Percentiles rank a stretch among this genome's conserved stretches.
These are phyloP conservation scores for Brachypodium distachyon DNA, from an alignment of 202 grass and related monocot species.

Conservation along the genomic window DNA sequence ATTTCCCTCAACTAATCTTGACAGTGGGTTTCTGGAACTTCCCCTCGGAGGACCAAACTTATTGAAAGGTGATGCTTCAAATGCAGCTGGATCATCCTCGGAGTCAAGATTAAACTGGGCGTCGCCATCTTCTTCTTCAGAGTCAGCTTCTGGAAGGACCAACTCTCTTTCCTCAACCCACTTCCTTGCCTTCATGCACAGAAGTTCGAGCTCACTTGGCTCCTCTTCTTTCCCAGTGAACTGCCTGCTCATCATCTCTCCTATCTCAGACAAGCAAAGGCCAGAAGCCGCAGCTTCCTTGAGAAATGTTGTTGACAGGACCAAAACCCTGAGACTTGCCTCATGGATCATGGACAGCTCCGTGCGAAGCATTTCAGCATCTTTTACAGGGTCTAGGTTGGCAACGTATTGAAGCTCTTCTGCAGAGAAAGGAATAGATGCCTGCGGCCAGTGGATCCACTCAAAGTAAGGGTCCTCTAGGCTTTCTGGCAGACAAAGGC, in stretches of 20 bases:
- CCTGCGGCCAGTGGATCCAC: conserved; percentile 99
- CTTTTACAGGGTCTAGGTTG: conserved; percentile 57
- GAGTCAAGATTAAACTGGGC: conserved; percentile 68
- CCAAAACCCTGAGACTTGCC: conserved; percentile 81
- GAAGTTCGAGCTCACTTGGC: conserved; percentile 85
- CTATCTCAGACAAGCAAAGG: conserved; percentile 81
- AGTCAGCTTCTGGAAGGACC: conserved; percentile 41
- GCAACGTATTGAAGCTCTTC: conserved; percentile 89
- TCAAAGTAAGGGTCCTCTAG: conserved; percentile 99
- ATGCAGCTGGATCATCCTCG: conserved; percentile 48
- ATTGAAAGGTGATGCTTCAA: conserved; percentile 37
- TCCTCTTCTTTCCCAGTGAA: conserved; percentile 87
- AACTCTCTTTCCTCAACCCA: conserved; percentile 57
- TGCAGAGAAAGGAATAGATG: conserved; percentile 83
- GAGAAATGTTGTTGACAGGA: conserved; percentile 84
- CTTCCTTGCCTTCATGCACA: conserved; percentile 79
- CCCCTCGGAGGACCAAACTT: conserved; percentile 43
- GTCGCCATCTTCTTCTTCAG: conserved; percentile 60
- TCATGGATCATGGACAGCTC: conserved; percentile 83
- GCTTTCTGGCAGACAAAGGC: conserved; percentile 93
- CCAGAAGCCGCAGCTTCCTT: conserved; percentile 78
- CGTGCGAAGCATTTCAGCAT: conserved; percentile 66
- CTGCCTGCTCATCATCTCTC: conserved; percentile 98
- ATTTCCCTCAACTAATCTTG: conserved; percentile 64
- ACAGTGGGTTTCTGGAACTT: conserved; percentile 61